Conservation (phyloP, 495 filamentous ascomycete species). For the Trichoderma virens region DNA sequence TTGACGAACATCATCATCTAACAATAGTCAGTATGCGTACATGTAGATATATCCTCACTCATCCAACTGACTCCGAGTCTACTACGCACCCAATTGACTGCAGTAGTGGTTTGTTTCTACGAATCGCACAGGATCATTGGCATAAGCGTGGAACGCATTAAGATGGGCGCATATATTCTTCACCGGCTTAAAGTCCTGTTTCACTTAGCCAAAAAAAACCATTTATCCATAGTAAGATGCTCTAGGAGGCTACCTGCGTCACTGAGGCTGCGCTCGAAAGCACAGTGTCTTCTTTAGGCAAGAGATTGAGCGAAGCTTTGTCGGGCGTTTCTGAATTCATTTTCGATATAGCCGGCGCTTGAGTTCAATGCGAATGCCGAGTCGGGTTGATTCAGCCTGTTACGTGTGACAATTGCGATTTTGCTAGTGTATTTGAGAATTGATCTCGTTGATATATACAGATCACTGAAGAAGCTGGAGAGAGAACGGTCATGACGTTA, state of each 20-base stretch:
- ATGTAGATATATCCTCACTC: slow-evolving; percentile 25
- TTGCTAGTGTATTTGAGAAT: too few species aligned
- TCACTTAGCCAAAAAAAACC: background rate
- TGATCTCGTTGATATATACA: too few species aligned
- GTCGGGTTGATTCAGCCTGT: background rate
- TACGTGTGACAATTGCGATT: background rate
- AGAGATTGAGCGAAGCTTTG: background rate
- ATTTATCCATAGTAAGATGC: background rate
- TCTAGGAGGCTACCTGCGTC: background rate
- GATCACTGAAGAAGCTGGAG: too few species aligned
- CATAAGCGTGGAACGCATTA: slow-evolving; percentile 80
- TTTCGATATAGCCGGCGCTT: background rate
- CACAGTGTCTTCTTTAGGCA: background rate
- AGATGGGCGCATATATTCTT: slow-evolving; percentile 77
- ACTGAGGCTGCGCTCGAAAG: background rate
- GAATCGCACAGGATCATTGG: slow-evolving; percentile 53
- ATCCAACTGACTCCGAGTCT: slow-evolving; percentile 66
- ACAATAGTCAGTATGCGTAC: slow-evolving; percentile 10
- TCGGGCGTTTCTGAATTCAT: background rate
- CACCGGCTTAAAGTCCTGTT: slow-evolving; percentile 59
- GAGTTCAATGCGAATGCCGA: background rate
- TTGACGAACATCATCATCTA: slow-evolving; percentile 47
- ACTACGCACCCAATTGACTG: slow-evolving; percentile 62
- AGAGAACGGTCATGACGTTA: too few species aligned
- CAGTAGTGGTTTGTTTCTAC: slow-evolving; percentile 87